Evolutionary conservation across 768 basidiomycete species (phyloP), one percentile per base, ranked within the genome.

Genomic region (Daedalea quercina): DNA sequence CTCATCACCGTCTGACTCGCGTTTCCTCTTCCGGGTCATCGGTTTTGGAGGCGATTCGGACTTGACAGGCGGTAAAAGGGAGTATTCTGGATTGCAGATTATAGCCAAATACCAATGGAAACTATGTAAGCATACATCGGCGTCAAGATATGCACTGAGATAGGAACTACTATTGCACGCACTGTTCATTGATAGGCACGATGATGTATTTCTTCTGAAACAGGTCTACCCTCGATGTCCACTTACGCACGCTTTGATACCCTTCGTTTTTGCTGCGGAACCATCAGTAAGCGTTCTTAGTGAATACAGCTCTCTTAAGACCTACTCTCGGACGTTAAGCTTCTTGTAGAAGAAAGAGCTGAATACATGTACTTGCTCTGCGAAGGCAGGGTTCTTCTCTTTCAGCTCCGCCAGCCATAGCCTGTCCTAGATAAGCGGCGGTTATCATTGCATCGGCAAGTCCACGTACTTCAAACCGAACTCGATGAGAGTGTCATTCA

Each of bases 281-380:
- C 81, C 60, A 17, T 24, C 19, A 47, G 15, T 15, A 50, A 31
- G 15, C 23, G 20, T 23, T 15, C 20, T 23, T 26, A 6, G 9
- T n/a, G 42, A 35, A 35, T 43, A 20, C 44, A 44, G 44, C 6
- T n/a, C 3, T 44, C 33, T 25, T n/a, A 31, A 34, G 25, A 12
- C 17, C 35, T 64, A 84, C 83, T 75, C 79, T 65, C 80, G 87
- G 50, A 78, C 77, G 53, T 85, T 85, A 24, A 99, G 70, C 68
- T 96, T 95, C 73, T 94, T 91, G 74, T 94, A 98, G 69, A 99
- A 98, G 71, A 97, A 99, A 0, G 94, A 94, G 67, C 86, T 98
- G 74, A 98, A 98, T 3, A 98, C 79, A 62, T 97, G 86, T 1
- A 94, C 76, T 59, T 89, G 78, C 2, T 83, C 77, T 1, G 82